Evolutionary conservation across 352 stramenopile genomes (phyloP).

Genomic region (Pythium vanterpoolii): DNA sequence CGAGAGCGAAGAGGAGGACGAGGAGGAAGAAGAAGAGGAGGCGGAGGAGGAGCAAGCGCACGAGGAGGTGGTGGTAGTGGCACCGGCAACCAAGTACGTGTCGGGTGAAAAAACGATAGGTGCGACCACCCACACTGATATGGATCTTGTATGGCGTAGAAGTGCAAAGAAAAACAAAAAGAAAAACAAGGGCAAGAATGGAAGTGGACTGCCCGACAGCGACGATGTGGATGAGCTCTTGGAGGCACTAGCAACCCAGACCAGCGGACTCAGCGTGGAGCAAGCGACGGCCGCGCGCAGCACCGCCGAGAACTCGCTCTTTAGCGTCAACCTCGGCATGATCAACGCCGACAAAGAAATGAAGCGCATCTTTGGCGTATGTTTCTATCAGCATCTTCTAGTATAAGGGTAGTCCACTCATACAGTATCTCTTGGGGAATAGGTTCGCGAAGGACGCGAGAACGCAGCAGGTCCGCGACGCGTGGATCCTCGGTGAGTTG

Average conservation of each 20-base stretch:
- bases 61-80: slow-evolving; percentile 1
- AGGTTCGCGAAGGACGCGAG: slow-evolving; percentile 68
- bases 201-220: slow-evolving; percentile 18
- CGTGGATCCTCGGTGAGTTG: slow-evolving; percentile 48
- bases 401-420: not conserved
- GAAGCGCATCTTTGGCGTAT: slow-evolving; percentile 85
- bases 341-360: slow-evolving; percentile 88
- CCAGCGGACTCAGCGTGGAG: slow-evolving; percentile 36
- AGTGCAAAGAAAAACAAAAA: slow-evolving; percentile 22
- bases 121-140: not conserved
- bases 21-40: slow-evolving; percentile 27
- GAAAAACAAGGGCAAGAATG: slow-evolving; percentile 38
- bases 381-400: not conserved
- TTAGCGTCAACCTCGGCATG: slow-evolving; percentile 65
- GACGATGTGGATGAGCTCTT: slow-evolving; percentile 68
- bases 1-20: slow-evolving; percentile 27
- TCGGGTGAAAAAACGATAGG: not conserved
- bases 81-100: slow-evolving; percentile 2
- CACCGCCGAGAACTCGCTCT: slow-evolving; percentile 53
- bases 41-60: slow-evolving; percentile 31
- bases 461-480: slow-evolving; percentile 33
- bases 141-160: not conserved
- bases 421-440: not conserved
- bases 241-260: slow-evolving; percentile 50
- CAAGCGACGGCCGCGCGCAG: slow-evolving; percentile 29